Conservation (phyloP, 2,329 filamentous ascomycete genomes). For the Diaporthe nobilis region DNA sequence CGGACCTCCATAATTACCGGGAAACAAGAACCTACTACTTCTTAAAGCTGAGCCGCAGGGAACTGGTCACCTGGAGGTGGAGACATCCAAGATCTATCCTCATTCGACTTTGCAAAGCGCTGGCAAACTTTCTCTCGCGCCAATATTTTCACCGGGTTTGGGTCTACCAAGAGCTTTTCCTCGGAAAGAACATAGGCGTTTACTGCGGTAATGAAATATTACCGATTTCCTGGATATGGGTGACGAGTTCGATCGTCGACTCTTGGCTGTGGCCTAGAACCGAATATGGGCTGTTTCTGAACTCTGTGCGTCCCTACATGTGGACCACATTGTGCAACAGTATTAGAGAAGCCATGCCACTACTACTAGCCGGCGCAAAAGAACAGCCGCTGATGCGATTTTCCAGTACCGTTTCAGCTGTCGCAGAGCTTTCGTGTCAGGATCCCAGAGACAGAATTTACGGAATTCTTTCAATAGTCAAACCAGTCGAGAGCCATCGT, state of each 20-base stretch:
- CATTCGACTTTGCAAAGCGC: background rate
- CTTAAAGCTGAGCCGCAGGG: background rate
- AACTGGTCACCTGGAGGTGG: background rate
- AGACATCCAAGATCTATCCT: background rate
- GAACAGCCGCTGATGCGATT: background rate
- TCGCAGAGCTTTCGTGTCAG: background rate
- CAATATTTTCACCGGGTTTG: background rate
- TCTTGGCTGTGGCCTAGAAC: background rate
- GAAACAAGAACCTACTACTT: background rate
- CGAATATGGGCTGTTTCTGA: background rate
- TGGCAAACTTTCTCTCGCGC: background rate
- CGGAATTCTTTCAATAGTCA: background rate
- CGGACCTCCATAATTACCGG: background rate
- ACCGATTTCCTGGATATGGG: background rate
- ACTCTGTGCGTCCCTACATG: no score
- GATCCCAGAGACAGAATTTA: background rate
- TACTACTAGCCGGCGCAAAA: background rate
- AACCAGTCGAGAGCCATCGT: no score
- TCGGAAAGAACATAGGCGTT: background rate
- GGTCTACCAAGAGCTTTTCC: conserved; percentile 19
- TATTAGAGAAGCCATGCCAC: background rate
- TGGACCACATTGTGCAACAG: background rate
- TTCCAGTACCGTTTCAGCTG: background rate
- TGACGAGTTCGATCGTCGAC: background rate
- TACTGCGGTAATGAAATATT: background rate